A percentile compares a stretch with the other conserved stretches of the same genome.
These are phyloP conservation scores for Hypoxylon sp. DNA, from an alignment of 2,329 filamentous ascomycete genomes.

Conservation along the genomic window DNA sequence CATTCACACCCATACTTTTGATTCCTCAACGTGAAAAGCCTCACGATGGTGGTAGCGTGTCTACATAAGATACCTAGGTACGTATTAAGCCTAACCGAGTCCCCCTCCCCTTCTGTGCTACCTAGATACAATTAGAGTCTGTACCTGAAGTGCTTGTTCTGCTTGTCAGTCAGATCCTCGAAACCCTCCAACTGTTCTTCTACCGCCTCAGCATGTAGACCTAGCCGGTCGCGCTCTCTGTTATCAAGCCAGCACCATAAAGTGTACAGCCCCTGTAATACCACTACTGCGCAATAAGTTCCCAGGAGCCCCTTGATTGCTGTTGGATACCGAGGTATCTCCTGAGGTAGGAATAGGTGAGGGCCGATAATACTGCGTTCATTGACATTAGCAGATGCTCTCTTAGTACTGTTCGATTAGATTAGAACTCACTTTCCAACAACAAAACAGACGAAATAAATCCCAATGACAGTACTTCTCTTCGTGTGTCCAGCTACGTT, in stretches of 20 bases:
- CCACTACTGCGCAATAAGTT: conserved; percentile 41
- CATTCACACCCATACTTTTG: not conserved
- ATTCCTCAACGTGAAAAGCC: not conserved
- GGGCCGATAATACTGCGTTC: conserved; percentile 54
- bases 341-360: conserved; percentile 42
- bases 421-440: conserved; percentile 58
- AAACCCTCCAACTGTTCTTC: conserved; percentile 44
- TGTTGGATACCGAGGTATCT: conserved; percentile 43
- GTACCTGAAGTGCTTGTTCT: conserved; percentile 48
- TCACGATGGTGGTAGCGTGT: not conserved
- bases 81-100: not conserved
- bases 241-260: conserved; percentile 46
- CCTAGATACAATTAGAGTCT: conserved; percentile 35
- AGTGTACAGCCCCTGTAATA: conserved; percentile 42
- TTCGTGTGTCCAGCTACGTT: conserved; percentile 67
- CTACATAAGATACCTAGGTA: not conserved
- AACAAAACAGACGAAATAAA: conserved; percentile 65
- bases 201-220: conserved; percentile 31
- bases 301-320: conserved; percentile 45
- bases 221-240: conserved; percentile 36
- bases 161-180: conserved; percentile 46
- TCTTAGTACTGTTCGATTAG: not conserved
- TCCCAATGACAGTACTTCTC: conserved; percentile 63
- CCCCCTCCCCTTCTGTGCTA: not conserved
- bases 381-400: conserved; percentile 15